These are phyloP conservation scores for Skeletonema menzelii DNA, from an alignment of 108 stramenopile species.

Conservation along the genomic window DNA sequence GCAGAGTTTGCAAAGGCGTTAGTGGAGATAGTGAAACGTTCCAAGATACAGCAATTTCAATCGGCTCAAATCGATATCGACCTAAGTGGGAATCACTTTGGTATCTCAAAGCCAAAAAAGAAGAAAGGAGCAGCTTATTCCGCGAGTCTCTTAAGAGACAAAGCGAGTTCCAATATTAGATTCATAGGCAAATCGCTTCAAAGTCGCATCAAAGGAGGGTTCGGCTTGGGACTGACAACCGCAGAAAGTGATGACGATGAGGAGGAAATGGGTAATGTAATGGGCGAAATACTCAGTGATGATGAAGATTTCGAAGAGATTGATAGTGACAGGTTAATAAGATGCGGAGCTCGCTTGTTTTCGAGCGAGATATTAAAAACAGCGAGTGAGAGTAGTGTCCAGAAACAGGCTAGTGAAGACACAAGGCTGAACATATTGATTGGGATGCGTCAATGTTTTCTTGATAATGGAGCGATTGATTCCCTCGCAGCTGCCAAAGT, in stretches of 20 bases:
- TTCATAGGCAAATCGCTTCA: slow-evolving; percentile 60
- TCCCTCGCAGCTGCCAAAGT: slow-evolving; percentile 68
- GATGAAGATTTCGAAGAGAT: slow-evolving; percentile 19
- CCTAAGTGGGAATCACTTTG: slow-evolving; percentile 81
- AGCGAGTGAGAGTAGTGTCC: slow-evolving; percentile 4
- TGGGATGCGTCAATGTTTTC: slow-evolving; percentile 62
- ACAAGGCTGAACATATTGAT: slow-evolving; percentile 15
- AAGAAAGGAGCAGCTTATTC: slow-evolving; percentile 57
- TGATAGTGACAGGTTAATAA: slow-evolving; percentile 36
- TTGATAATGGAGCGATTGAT: slow-evolving; percentile 75
- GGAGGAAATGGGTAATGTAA: slow-evolving; percentile 37
- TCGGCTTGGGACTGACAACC: slow-evolving; percentile 24
- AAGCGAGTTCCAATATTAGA: slow-evolving; percentile 78
- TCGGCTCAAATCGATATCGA: slow-evolving; percentile 43
- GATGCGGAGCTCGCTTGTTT: slow-evolving; percentile 64
- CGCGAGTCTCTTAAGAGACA: slow-evolving; percentile 61
- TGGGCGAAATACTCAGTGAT: slow-evolving; percentile 31
- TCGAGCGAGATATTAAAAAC: slow-evolving; percentile 52
- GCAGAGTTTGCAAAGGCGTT: slow-evolving; percentile 59
- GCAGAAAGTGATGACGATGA: slow-evolving; percentile 76
- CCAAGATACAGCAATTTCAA: background rate
- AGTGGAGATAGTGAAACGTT: slow-evolving; percentile 16
- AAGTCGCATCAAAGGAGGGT: slow-evolving; percentile 63
- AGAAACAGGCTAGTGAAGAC: background rate
- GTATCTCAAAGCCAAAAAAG: slow-evolving; percentile 54